Base-by-base conservation (phyloP, 257 asterid species). In the Scutellaria galericulata region DNA sequence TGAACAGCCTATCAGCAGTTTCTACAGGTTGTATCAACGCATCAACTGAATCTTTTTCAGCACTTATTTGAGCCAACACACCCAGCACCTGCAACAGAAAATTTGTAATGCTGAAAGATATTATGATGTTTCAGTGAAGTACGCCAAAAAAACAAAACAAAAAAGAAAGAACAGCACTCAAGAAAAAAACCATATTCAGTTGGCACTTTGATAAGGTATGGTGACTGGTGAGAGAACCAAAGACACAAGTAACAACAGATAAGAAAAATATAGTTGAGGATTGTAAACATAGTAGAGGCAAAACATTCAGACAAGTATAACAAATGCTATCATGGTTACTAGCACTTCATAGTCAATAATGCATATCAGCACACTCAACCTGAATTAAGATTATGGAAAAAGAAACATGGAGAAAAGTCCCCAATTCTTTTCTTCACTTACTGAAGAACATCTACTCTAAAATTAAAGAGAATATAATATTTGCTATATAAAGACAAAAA, bases 31-130 rank as follows among this genome's bases (percentile, higher is more conserved):
- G 92, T 57, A 84, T 66, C 84, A 95, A 81, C 20, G 82, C 89
- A 75, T 95, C 99, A 65, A 92, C 86, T 15, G 87, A 73, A 78
- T 80, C 97, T 77, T 95, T 95, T 75, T 95, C 99, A 35, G 91
- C 83, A 79, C 90, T 90, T 52, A 95, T 71, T 84, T 92, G 98
- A 80, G 93, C 98, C 79, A 90, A 78, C 71, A 88, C 98, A 67
- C 96, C 96, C 50, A 92, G 79, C 63, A 88, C 86, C 98, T 95
- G 88, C 70, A 71, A 69, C 55, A 71, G 71, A 50, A 75, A 54
- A 39, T 9, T 50, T 68, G 35, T 64, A 50, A 44, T 35, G 45
- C 39, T 47, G 48, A 71, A 55, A 62, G 66, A 66, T 44, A 9
- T 4, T 13, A 68, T n/a, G 20, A 60, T 51, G 52, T 62, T 61